Conservation (phyloP, 768 basidiomycete species). For the Phylloporus scabripes region DNA sequence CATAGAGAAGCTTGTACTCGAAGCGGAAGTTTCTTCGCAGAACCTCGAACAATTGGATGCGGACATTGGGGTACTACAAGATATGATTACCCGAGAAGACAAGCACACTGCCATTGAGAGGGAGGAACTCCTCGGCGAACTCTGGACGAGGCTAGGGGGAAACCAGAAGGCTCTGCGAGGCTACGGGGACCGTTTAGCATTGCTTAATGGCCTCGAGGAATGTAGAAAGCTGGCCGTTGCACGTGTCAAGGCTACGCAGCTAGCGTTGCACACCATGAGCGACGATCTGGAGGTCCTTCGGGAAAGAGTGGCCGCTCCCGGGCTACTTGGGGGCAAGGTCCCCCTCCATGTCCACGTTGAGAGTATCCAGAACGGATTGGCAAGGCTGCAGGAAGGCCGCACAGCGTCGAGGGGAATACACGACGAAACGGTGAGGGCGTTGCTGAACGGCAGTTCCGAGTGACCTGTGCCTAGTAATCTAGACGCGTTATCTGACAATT, state of each 20-base stretch:
- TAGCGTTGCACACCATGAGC: slow-evolving; percentile 56
- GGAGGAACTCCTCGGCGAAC: slow-evolving; percentile 51
- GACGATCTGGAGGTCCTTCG: slow-evolving; percentile 74
- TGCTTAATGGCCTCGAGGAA: slow-evolving; percentile 49
- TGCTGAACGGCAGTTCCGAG: slow-evolving; percentile 16
- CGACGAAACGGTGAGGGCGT: slow-evolving; percentile 26
- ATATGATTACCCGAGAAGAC: slow-evolving; percentile 57
- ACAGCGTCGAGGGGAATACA: slow-evolving; percentile 46
- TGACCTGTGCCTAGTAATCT: neutral
- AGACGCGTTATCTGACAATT: neutral
- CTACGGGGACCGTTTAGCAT: slow-evolving; percentile 44
- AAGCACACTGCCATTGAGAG: slow-evolving; percentile 38
- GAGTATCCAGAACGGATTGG: slow-evolving; percentile 60
- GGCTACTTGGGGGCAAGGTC: slow-evolving; percentile 51
- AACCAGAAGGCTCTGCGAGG: slow-evolving; percentile 47
- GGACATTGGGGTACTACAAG: slow-evolving; percentile 50
- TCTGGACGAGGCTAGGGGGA: slow-evolving; percentile 69
- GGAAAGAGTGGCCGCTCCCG: slow-evolving; percentile 65
- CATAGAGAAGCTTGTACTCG: slow-evolving; percentile 55
- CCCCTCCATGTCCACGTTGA: slow-evolving; percentile 73
- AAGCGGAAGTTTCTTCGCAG: slow-evolving; percentile 52
- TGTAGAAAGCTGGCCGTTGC: slow-evolving; percentile 59
- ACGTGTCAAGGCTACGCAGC: slow-evolving; percentile 63
- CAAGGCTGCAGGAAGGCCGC: slow-evolving; percentile 51
- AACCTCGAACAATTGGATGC: slow-evolving; percentile 62